Evolutionary conservation across 768 basidiomycete species (phyloP).

Genomic region (Boletus vinaceobasis): DNA sequence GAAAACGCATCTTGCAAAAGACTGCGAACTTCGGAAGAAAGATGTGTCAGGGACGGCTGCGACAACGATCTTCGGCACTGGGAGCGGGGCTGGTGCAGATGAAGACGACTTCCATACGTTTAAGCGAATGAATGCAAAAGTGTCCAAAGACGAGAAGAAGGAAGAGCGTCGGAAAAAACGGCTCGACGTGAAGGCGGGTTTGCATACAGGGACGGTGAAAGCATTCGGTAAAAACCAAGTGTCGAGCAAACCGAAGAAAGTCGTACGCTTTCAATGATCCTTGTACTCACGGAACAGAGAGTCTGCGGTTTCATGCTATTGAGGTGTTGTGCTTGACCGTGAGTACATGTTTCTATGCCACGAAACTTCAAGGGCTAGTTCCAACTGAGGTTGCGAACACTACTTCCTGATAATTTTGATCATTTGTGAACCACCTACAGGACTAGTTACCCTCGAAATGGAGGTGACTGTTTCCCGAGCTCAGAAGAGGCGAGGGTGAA

Average conservation of each 20-base stretch:
- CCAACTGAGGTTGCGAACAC: neutral
- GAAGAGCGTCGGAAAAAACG: constrained; percentile 41
- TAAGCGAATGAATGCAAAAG: constrained; percentile 58
- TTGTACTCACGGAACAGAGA: neutral
- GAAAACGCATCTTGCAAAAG: constrained; percentile 79
- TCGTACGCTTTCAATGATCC: constrained; percentile 42
- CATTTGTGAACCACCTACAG: neutral
- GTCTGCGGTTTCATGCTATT: neutral
- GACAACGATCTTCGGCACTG: constrained; percentile 28
- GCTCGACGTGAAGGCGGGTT: constrained; percentile 43
- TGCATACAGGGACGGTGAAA: constrained; percentile 40
- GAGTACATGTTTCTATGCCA: neutral
- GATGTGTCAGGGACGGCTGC: constrained; percentile 38
- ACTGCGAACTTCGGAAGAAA: constrained; percentile 66
- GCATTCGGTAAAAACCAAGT: constrained; percentile 28
- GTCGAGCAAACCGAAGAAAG: constrained; percentile 38
- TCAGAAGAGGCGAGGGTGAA: neutral
- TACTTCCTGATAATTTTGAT: neutral
- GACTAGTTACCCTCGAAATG: neutral
- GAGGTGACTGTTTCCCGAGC: neutral
- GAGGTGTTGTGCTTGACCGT: neutral
- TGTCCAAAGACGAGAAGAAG: constrained; percentile 57
- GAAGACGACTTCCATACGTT: constrained; percentile 93
- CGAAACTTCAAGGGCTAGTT: neutral
- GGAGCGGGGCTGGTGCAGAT: constrained; percentile 70